Evolutionary conservation across 2,329 filamentous ascomycete genomes (phyloP).

Genomic region (Thielaviopsis cerberus): DNA sequence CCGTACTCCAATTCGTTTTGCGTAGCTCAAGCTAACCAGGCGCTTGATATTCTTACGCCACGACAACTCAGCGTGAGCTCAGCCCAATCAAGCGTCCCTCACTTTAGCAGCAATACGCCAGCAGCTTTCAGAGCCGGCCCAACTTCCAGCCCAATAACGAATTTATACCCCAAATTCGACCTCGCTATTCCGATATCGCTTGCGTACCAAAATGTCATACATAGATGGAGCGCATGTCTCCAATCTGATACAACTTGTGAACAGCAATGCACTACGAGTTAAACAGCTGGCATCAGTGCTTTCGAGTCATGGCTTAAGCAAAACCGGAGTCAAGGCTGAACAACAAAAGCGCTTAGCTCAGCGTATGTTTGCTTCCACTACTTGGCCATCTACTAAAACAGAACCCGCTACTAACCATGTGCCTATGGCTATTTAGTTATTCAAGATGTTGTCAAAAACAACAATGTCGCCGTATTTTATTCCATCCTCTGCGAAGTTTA

Average conservation of each 20-base stretch:
- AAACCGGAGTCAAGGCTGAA: constrained; percentile 69
- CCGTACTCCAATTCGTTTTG: too few species aligned
- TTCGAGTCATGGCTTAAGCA: constrained; percentile 51
- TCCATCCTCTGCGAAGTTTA: constrained; percentile 18
- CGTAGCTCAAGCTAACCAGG: background rate
- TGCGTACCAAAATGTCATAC: constrained; percentile 1
- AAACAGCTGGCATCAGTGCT: constrained; percentile 60
- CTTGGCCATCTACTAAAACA: background rate
- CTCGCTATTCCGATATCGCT: background rate
- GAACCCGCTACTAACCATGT: background rate
- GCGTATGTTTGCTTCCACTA: constrained; percentile 37
- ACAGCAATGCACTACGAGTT: constrained; percentile 30
- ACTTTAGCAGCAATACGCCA: background rate
- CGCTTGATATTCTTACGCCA: background rate
- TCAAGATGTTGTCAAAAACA: constrained; percentile 20
- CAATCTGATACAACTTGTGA: constrained; percentile 26
- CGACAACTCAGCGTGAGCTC: background rate
- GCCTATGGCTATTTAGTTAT: constrained; percentile 21
- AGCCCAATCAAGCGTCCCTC: background rate
- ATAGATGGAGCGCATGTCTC: constrained; percentile 22
- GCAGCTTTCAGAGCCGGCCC: background rate
- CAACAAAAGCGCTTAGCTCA: constrained; percentile 61
- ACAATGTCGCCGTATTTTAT: constrained; percentile 24
- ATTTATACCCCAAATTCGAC: background rate
- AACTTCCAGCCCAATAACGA: background rate